Base-by-base conservation (phyloP, 192 early-diverging fungal species). In the Dimargaris cristalligena region DNA sequence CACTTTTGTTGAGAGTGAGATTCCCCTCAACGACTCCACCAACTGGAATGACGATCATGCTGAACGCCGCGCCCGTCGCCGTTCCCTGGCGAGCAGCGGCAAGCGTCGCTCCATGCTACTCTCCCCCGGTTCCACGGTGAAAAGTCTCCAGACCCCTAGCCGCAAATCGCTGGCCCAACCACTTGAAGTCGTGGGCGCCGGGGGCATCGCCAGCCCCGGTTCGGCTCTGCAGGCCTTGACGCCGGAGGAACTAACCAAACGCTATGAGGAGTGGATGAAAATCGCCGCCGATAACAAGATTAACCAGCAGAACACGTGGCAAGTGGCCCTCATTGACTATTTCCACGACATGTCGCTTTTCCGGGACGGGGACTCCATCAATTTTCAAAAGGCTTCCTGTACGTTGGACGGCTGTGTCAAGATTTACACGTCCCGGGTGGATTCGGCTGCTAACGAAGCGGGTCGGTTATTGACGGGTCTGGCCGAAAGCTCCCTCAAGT, bases 201-300 rank as follows among this genome's bases (percentile, higher is more conserved):
- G 54, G 20, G 54, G 16, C 4, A 10, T 45, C 22, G 1, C 33
- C 16, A 59, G 57, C 44, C 35, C 38, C 18, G 44, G 38, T 26
- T 59, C 57, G 9, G 44, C 44, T 20, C 62, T 75, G 23, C 65
- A 65, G 47, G 65, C 63, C 9, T 62, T 72, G 61, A 74, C 68
- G 1, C 69, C 70, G 22, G 78, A 80, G 55, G 80, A 79, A 50
- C 74, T 79, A 60, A 77, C 78, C 46, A 64, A 75, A 49, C 74
- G 76, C 34, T 86, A 85, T 67, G 92, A 97, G 58, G 90, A 97
- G 71, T 95, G 91, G 90, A 86, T 97, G 77, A 94, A 95, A 70
- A 88, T 97, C 71, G 91, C 88, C 11, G 92, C 92, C 0, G 92
- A 97, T 67, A 95, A 92, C 86, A 95, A 95, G 84, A 93, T 98